phyloP scores from a whole-genome alignment of 331 rosid genomes.

The Malus hybrid region DNA sequence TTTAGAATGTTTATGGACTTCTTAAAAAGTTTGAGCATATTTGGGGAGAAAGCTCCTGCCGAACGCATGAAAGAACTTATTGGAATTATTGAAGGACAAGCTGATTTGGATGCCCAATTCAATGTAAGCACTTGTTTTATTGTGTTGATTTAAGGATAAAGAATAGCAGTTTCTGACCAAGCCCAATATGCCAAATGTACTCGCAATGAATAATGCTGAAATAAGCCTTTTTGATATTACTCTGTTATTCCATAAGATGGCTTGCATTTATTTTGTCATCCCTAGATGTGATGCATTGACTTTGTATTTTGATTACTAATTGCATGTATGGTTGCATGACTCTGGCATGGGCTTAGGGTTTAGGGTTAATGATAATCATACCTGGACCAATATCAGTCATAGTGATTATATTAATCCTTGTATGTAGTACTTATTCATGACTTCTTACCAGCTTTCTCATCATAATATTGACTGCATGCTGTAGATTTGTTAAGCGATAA shows the following conservation, averaged over 20 bases:
- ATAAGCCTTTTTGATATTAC: background rate
- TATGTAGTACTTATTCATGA: background rate
- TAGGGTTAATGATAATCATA: too few species aligned
- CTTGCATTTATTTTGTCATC: background rate
- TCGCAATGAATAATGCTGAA: background rate
- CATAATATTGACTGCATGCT: background rate
- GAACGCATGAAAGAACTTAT: conserved; percentile 83
- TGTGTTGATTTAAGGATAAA: background rate
- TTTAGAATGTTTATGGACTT: conserved; percentile 90
- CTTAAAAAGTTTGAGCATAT: conserved; percentile 68
- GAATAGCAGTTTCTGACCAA: background rate
- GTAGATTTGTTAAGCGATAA: background rate
- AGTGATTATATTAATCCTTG: too few species aligned
- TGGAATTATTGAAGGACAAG: conserved; percentile 92
- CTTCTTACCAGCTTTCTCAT: background rate
- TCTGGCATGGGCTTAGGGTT: background rate
- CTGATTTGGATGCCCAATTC: conserved; percentile 78
- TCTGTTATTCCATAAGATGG: background rate
- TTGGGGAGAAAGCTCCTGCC: conserved; percentile 81
- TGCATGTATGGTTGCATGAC: background rate
- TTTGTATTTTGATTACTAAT: background rate
- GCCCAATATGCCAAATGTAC: background rate
- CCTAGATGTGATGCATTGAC: background rate
- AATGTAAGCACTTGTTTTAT: conserved; percentile 44
- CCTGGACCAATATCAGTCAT: background rate